phyloP scores from a whole-genome alignment of 2,329 filamentous ascomycete species.

The Pseudofabraea citricarpa region DNA sequence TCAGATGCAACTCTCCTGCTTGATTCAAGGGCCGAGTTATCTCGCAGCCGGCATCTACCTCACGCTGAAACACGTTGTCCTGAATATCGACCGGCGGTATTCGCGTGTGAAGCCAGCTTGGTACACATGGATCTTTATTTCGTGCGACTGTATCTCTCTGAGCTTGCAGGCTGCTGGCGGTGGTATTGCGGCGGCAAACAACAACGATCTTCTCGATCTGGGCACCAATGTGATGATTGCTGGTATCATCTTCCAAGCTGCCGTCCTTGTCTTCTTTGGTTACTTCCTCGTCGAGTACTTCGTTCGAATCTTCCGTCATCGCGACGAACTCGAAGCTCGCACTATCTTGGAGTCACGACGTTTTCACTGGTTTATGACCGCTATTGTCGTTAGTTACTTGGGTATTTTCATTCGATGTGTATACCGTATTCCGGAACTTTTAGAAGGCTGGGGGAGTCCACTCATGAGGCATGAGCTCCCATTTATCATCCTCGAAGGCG shows the following conservation, averaged over 20 bases:
- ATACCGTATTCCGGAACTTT: constrained; percentile 49
- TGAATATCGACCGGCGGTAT: constrained; percentile 41
- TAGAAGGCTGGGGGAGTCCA: constrained; percentile 56
- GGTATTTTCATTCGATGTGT: constrained; percentile 14
- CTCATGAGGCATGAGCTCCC: constrained; percentile 58
- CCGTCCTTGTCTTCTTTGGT: constrained; percentile 29
- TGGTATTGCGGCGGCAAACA: constrained; percentile 39
- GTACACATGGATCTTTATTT: constrained; percentile 57
- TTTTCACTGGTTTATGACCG: constrained; percentile 6
- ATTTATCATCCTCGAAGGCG: constrained; percentile 47
- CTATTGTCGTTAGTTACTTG: constrained; percentile 8
- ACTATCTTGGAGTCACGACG: constrained; percentile 5
- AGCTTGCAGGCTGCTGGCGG: constrained; percentile 54
- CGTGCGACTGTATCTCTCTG: constrained; percentile 50
- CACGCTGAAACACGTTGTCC: constrained; percentile 54
- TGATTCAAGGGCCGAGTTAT: constrained; percentile 45
- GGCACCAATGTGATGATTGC: constrained; percentile 32
- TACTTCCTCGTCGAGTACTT: constrained; percentile 12
- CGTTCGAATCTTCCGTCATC: neutral
- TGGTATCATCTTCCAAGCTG: constrained; percentile 31
- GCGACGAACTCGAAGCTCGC: neutral
- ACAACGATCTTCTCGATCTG: constrained; percentile 20
- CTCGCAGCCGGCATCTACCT: constrained; percentile 59
- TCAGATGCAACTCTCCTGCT: constrained; percentile 52
- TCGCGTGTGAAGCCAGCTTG: constrained; percentile 44